Conservation (phyloP, 2,329 filamentous ascomycete genomes). For the Ceratocystis huliohia region DNA sequence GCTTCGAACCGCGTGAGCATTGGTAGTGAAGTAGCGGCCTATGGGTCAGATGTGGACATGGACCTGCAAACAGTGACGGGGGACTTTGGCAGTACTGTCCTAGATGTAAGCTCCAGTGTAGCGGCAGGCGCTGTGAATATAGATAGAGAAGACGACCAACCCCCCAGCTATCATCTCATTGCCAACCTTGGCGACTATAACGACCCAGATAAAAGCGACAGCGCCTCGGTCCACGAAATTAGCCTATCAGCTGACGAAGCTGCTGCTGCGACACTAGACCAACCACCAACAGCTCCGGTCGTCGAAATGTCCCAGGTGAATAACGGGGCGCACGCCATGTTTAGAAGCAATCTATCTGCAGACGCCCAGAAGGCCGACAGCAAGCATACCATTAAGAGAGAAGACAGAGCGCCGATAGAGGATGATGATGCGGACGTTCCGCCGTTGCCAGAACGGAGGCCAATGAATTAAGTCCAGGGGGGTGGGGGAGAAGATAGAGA, state of each 20-base stretch:
- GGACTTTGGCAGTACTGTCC: too few relatives aligned
- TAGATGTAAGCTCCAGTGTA: too few relatives aligned
- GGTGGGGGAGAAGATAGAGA: not conserved
- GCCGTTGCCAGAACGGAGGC: slow-evolving; percentile 17
- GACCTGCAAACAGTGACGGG: not conserved
- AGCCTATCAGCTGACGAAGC: not conserved
- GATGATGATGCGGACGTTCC: slow-evolving; percentile 3
- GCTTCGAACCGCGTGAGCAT: slow-evolving; percentile 28
- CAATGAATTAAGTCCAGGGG: not conserved
- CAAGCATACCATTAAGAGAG: not conserved
- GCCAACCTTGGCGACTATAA: not conserved
- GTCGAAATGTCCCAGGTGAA: slow-evolving; percentile 12
- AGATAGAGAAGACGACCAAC: not conserved
- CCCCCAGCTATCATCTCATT: not conserved
- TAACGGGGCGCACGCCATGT: not conserved
- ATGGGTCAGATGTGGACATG: not conserved
- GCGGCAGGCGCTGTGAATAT: too few relatives aligned
- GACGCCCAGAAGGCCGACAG: not conserved
- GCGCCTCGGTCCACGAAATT: not conserved
- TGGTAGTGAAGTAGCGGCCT: slow-evolving; percentile 18
- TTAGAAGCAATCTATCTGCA: not conserved
- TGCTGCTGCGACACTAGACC: not conserved
- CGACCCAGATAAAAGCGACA: not conserved
- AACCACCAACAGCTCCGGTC: not conserved
- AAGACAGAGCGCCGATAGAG: not conserved